Conservation (phyloP, 2,329 filamentous ascomycete species). For the Myotisia sp. region DNA sequence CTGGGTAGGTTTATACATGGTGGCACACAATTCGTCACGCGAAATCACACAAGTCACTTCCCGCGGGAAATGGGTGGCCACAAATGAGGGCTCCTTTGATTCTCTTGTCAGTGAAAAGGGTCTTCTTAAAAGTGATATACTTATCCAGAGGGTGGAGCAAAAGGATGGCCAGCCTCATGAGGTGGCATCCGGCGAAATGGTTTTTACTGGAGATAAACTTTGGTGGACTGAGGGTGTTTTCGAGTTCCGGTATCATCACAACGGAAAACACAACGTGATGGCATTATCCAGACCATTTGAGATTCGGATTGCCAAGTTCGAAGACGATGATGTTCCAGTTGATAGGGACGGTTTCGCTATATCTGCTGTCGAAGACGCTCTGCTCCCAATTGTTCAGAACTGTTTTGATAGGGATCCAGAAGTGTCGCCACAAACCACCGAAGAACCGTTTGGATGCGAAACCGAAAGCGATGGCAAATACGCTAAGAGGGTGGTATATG, state of each 20-base stretch:
- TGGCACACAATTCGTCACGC: constrained; percentile 79
- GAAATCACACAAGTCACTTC: constrained; percentile 73
- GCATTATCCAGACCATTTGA: constrained; percentile 87
- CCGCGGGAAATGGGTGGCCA: constrained; percentile 78
- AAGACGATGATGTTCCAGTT: constrained; percentile 54
- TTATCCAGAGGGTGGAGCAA: constrained; percentile 29
- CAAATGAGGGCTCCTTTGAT: constrained; percentile 62
- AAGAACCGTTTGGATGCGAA: constrained; percentile 71
- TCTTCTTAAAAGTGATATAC: constrained; percentile 55
- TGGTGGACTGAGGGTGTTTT: constrained; percentile 97
- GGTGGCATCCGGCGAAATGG: constrained; percentile 62
- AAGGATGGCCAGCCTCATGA: constrained; percentile 36
- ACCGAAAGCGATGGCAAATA: constrained; percentile 83
- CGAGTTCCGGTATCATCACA: constrained; percentile 93
- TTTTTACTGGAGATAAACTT: constrained; percentile 82
- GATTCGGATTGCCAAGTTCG: constrained; percentile 67
- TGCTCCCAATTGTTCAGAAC: constrained; percentile 74
- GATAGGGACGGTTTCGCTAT: constrained; percentile 35
- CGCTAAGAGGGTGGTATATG: constrained; percentile 79
- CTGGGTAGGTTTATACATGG: constrained; percentile 93
- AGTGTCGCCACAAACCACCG: constrained; percentile 64
- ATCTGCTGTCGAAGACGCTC: constrained; percentile 55
- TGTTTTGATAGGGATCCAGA: constrained; percentile 87
- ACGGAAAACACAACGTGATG: constrained; percentile 85
- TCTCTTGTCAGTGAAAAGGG: constrained; percentile 59